Conservation (phyloP, 2,329 filamentous ascomycete species). For the Microdochium trichocladiopsis region DNA sequence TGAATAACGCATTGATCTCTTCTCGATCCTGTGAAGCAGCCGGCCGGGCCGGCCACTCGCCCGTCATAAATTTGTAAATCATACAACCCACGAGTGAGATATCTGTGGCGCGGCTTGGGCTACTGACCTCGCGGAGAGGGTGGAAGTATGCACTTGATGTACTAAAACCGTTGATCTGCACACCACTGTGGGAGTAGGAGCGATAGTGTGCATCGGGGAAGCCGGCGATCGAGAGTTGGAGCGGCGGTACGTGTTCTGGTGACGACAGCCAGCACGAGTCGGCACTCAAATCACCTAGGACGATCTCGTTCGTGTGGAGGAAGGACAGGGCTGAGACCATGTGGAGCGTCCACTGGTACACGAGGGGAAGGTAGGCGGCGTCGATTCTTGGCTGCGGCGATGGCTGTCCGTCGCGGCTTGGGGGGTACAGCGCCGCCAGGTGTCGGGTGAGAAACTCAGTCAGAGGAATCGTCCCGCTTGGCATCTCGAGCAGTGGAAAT, state of each 20-base stretch:
- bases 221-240: slow-evolving; percentile 1
- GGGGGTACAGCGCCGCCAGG: background rate
- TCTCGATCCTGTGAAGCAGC: background rate
- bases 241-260: background rate
- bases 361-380: background rate
- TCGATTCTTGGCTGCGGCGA: background rate
- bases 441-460: background rate
- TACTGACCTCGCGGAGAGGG: background rate
- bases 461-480: slow-evolving; percentile 1
- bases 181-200: background rate
- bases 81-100: background rate
- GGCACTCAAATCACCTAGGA: background rate
- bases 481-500: slow-evolving; percentile 1
- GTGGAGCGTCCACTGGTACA: slow-evolving; percentile 2
- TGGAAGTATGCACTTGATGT: background rate
- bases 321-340: slow-evolving; percentile 1
- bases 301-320: slow-evolving; percentile 1
- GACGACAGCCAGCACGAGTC: slow-evolving; percentile 2
- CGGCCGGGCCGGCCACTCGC: background rate
- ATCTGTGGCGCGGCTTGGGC: background rate
- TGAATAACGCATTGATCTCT: background rate
- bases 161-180: background rate
- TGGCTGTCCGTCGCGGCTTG: no score
- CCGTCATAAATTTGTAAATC: background rate
- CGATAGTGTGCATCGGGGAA: background rate